Evolutionary conservation across 768 basidiomycete genomes (phyloP).

Genomic region (Tulasnella sp.): DNA sequence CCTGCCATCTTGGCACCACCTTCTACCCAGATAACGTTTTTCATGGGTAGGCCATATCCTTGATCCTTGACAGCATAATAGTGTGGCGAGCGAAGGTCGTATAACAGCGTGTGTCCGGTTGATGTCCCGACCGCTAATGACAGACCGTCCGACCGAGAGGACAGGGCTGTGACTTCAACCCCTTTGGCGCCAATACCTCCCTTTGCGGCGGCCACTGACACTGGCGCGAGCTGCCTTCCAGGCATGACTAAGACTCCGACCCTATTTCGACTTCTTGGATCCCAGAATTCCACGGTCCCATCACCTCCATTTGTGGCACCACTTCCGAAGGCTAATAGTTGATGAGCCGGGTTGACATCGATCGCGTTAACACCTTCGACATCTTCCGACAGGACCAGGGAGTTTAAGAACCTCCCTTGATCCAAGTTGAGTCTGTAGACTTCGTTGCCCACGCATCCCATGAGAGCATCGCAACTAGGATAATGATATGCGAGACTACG

Average conservation of each 20-base stretch:
- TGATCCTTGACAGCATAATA: constrained; percentile 94
- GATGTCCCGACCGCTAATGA: constrained; percentile 95
- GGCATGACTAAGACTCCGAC: constrained; percentile 74
- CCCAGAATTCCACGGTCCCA: constrained; percentile 94
- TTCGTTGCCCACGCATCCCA: constrained; percentile 83
- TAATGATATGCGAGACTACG: constrained; percentile 91
- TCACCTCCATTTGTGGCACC: constrained; percentile 59
- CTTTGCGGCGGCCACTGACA: constrained; percentile 46
- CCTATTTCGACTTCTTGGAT: constrained; percentile 77
- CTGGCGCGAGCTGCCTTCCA: constrained; percentile 49
- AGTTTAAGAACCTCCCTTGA: constrained; percentile 89
- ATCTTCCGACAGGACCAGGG: constrained; percentile 62
- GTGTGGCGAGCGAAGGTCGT: constrained; percentile 84
- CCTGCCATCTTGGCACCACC: constrained; percentile 80
- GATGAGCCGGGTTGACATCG: constrained; percentile 92
- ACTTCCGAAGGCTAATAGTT: constrained; percentile 84
- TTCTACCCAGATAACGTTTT: constrained; percentile 86
- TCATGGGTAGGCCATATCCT: constrained; percentile 91
- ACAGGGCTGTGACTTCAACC: constrained; percentile 79
- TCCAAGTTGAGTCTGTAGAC: constrained; percentile 94
- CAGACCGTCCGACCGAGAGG: constrained; percentile 84
- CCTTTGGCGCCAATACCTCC: constrained; percentile 42
- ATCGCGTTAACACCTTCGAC: constrained; percentile 87
- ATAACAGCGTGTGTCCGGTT: constrained; percentile 90
- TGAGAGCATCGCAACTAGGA: constrained; percentile 87